Evolutionary conservation across 345 rosid genomes (phyloP).

Genomic region (Boechera retrofracta): DNA sequence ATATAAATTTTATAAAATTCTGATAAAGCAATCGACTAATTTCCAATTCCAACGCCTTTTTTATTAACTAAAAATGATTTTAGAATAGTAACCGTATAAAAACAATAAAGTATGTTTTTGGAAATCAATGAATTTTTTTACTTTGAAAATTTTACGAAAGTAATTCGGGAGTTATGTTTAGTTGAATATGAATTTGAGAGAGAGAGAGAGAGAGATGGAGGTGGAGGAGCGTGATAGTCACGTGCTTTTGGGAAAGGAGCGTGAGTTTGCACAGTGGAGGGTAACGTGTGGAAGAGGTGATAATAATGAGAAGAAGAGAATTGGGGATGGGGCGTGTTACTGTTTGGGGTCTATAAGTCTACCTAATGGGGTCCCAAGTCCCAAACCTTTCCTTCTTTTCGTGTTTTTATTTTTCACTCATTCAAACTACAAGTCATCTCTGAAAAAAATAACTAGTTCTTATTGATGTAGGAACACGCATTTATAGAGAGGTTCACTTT

Average conservation of each 20-base stretch:
- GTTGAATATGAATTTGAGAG: neutral
- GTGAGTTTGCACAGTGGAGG: constrained; percentile 30
- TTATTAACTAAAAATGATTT: neutral
- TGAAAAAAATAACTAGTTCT: neutral
- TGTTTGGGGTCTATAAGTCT: neutral
- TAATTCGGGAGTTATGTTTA: neutral
- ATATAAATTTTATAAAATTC: neutral
- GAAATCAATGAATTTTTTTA: neutral
- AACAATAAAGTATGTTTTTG: neutral
- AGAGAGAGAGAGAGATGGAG: neutral
- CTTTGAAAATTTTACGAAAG: neutral
- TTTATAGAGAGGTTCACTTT: neutral
- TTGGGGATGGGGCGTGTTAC: constrained; percentile 23
- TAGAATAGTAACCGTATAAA: constrained; percentile 4
- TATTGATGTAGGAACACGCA: neutral
- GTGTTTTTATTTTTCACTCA: neutral
- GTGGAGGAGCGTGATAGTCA: constrained; percentile 41
- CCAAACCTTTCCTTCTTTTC: neutral
- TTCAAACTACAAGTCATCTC: neutral
- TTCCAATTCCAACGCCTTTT: constrained; percentile 22
- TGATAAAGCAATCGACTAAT: constrained; percentile 38
- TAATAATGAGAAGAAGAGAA: constrained; percentile 29
- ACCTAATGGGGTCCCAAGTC: constrained; percentile 7
- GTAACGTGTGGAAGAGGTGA: constrained; percentile 45
- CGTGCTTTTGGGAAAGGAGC: constrained; percentile 38